Conservation (phyloP, 495 filamentous ascomycete species). For the Pyronema omphalodes region DNA sequence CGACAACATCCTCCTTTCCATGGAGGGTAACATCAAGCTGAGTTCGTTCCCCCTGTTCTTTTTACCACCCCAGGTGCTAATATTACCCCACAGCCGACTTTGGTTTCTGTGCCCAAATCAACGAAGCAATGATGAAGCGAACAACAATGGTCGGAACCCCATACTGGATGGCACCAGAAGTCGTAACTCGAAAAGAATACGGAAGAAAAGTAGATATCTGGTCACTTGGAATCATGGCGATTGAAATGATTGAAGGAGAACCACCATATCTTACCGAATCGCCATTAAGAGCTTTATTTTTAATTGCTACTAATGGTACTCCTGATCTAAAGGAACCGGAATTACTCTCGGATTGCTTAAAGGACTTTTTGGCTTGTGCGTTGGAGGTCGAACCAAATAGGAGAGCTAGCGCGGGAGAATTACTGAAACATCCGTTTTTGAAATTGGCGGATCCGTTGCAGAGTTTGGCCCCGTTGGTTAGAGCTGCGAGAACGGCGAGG, state of each 20-base stretch:
- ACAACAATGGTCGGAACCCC: slow-evolving; percentile 99
- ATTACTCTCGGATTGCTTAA: slow-evolving; percentile 58
- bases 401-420: slow-evolving; percentile 79
- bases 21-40: slow-evolving; percentile 93
- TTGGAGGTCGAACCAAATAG: slow-evolving; percentile 94
- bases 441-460: slow-evolving; percentile 50
- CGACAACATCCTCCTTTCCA: slow-evolving; percentile 86
- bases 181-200: slow-evolving; percentile 93
- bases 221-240: slow-evolving; percentile 98
- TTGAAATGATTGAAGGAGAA: slow-evolving; percentile 99
- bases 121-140: slow-evolving; percentile 87
- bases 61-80: background rate
- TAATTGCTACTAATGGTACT: slow-evolving; percentile 95
- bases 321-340: slow-evolving; percentile 88
- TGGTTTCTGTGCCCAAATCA: slow-evolving; percentile 97
- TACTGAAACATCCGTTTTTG: slow-evolving; percentile 93
- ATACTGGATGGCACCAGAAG: slow-evolving; percentile 99
- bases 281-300: slow-evolving; percentile 76
- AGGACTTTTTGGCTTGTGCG: slow-evolving; percentile 75
- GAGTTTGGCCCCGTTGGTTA: slow-evolving; percentile 67
- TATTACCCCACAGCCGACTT: slow-evolving; percentile 56
- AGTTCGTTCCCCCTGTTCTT: slow-evolving; percentile 41
- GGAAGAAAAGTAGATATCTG: slow-evolving; percentile 97
- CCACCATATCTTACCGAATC: slow-evolving; percentile 93
- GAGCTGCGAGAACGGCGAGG: slow-evolving; percentile 36